phyloP scores from a whole-genome alignment of 75 land plant species.

The Larix kaempferi region DNA sequence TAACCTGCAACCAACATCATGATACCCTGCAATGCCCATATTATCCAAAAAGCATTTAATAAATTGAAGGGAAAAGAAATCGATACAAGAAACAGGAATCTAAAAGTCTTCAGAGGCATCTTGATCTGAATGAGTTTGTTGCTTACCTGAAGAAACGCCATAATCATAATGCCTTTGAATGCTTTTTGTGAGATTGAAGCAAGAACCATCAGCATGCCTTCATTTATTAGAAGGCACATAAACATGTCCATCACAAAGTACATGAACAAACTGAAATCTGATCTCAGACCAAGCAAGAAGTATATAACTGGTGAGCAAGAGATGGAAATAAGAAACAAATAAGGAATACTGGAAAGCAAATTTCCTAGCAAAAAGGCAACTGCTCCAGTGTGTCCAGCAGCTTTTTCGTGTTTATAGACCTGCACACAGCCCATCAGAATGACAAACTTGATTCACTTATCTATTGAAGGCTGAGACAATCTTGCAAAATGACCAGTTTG shows the following conservation, averaged over 20 bases:
- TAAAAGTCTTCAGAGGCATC: neutral
- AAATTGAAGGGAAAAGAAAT: neutral
- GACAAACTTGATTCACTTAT: neutral
- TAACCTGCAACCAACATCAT: slow-evolving; percentile 56
- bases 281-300: slow-evolving; percentile 20
- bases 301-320: slow-evolving; percentile 19
- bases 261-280: slow-evolving; percentile 19
- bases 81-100: neutral
- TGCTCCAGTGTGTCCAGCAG: slow-evolving; percentile 20
- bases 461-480: neutral
- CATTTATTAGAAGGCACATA: slow-evolving; percentile 20
- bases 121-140: neutral
- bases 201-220: slow-evolving; percentile 23
- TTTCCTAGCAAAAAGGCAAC: slow-evolving; percentile 19
- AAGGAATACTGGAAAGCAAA: slow-evolving; percentile 28
- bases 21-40: slow-evolving; percentile 30
- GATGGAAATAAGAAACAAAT: slow-evolving; percentile 16
- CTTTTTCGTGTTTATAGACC: slow-evolving; percentile 20
- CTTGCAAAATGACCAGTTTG: neutral
- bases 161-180: slow-evolving; percentile 19
- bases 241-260: slow-evolving; percentile 30
- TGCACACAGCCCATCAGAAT: slow-evolving; percentile 12
- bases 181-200: slow-evolving; percentile 23
- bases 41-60: slow-evolving; percentile 8
- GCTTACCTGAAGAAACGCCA: slow-evolving; percentile 24